phyloP scores from a whole-genome alignment of 345 rosid genomes.

The Geranium brycei region DNA sequence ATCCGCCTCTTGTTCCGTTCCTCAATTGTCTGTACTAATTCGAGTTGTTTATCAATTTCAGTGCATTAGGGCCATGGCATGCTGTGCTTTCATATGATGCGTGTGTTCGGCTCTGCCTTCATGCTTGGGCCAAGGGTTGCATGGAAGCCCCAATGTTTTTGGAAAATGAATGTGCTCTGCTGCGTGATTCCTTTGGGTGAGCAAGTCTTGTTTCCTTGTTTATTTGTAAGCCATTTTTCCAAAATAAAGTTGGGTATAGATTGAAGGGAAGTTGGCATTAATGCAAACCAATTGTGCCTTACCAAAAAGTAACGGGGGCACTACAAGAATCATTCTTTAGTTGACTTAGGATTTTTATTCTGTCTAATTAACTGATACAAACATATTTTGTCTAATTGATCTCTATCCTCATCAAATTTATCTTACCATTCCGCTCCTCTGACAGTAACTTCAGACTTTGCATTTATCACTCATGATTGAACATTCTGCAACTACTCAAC shows the following conservation, averaged over 20 bases:
- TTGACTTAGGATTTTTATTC: background rate
- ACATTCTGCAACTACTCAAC: background rate
- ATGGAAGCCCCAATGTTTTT: conserved; percentile 93
- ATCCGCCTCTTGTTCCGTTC: conserved; percentile 4
- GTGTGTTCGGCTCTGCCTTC: conserved; percentile 91
- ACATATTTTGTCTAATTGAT: too few species aligned
- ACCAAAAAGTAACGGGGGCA: background rate
- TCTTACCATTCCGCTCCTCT: background rate
- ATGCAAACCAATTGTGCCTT: background rate
- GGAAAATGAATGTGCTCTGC: conserved; percentile 79
- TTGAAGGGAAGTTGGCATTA: too few species aligned
- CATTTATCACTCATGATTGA: background rate
- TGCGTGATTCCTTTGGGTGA: conserved; percentile 85
- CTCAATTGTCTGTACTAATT: conserved; percentile 4
- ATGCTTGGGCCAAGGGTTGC: conserved; percentile 98
- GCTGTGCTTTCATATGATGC: conserved; percentile 94
- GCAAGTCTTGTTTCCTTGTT: conserved; percentile 14
- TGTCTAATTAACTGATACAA: too few species aligned
- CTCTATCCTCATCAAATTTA: background rate
- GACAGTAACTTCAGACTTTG: background rate
- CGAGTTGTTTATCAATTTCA: conserved; percentile 20
- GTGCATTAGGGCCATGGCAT: conserved; percentile 95
- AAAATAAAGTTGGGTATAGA: too few species aligned
- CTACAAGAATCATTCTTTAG: background rate
- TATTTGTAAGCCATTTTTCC: background rate